Conservation (phyloP, 1,284 basidiomycete species). For the Nidula niveotomentosa region DNA sequence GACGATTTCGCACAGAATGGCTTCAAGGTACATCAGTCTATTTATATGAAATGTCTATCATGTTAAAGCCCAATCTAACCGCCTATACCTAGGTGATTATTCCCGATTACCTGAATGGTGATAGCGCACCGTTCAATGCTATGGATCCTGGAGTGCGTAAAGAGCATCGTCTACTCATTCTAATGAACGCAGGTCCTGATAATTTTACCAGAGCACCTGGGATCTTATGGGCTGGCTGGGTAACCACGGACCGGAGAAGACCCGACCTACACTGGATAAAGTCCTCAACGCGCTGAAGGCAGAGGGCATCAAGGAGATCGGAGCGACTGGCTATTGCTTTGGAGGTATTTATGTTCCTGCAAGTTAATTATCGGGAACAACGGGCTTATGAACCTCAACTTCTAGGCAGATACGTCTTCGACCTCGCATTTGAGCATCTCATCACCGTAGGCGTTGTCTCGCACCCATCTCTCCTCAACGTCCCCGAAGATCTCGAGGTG, state of each 20-base stretch:
- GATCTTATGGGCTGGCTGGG: constrained; percentile 49
- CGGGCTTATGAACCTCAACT: neutral
- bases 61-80: neutral
- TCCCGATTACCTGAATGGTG: constrained; percentile 62
- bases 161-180: too few species aligned
- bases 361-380: neutral
- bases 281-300: constrained; percentile 57
- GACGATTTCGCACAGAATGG: constrained; percentile 78
- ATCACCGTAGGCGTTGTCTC: constrained; percentile 54
- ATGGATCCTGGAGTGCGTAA: constrained; percentile 32
- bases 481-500: constrained; percentile 65
- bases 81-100: constrained; percentile 37
- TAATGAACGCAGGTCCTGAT: too few species aligned
- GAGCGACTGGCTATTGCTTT: constrained; percentile 70
- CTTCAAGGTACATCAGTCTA: constrained; percentile 46
- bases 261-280: constrained; percentile 54
- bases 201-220: constrained; percentile 24
- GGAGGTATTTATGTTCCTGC: constrained; percentile 43
- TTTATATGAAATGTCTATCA: neutral
- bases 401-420: constrained; percentile 57
- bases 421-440: constrained; percentile 63
- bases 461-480: constrained; percentile 70
- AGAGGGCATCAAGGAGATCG: constrained; percentile 57
- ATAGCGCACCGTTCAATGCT: constrained; percentile 44
- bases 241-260: constrained; percentile 43